Conservation (phyloP, 495 filamentous ascomycete species). For the Aspergillus kassunensis region DNA sequence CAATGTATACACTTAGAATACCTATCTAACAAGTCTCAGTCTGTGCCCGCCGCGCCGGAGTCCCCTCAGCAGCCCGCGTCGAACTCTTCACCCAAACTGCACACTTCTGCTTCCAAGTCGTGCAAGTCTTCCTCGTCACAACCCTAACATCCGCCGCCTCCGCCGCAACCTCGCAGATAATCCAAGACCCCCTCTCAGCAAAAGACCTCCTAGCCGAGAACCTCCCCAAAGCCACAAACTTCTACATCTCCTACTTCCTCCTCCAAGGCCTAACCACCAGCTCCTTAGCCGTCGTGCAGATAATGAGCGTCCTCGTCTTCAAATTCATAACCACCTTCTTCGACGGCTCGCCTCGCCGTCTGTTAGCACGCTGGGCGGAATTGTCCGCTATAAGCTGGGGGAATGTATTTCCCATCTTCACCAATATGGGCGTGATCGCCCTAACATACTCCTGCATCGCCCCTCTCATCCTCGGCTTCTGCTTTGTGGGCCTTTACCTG, state of each 20-base stretch:
- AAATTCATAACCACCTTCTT: conserved; percentile 65
- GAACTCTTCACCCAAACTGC: conserved; percentile 84
- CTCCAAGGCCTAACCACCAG: conserved; percentile 78
- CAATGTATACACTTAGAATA: not conserved
- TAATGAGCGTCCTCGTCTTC: conserved; percentile 69
- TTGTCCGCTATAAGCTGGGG: conserved; percentile 70
- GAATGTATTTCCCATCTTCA: conserved; percentile 79
- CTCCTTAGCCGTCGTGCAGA: conserved; percentile 66
- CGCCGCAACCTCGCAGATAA: conserved; percentile 59
- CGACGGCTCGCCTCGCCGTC: conserved; percentile 60
- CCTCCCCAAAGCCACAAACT: conserved; percentile 77
- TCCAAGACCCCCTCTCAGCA: conserved; percentile 56
- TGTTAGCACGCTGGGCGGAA: conserved; percentile 59
- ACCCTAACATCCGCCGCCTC: conserved; percentile 74
- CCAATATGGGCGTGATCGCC: conserved; percentile 80
- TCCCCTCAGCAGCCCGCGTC: conserved; percentile 68
- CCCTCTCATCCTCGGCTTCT: conserved; percentile 79
- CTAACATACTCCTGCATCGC: conserved; percentile 84
- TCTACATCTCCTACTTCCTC: conserved; percentile 90
- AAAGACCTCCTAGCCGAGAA: conserved; percentile 65
- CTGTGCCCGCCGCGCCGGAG: conserved; percentile 69
- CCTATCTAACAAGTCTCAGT: conserved; percentile 33
- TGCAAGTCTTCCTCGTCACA: conserved; percentile 84
- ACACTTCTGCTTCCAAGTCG: conserved; percentile 88
- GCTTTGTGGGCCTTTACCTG: conserved; percentile 69